These are phyloP conservation scores for Phoma sp. DNA, from an alignment of 2,329 filamentous ascomycete genomes.

Conservation along the genomic window DNA sequence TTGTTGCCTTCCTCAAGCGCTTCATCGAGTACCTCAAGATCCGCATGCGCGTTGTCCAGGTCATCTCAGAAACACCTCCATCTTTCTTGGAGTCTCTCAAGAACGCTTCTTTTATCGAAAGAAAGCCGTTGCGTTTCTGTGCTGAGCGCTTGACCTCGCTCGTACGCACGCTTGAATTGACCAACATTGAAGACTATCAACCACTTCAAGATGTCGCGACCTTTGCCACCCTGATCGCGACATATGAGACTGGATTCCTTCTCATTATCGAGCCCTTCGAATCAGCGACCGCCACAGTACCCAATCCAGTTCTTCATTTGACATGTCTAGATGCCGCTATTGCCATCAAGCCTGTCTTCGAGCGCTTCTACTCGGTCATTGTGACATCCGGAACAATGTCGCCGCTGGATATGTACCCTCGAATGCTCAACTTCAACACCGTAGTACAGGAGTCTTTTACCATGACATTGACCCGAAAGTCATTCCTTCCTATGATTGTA, in stretches of 20 bases:
- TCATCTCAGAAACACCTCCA: conserved; percentile 94
- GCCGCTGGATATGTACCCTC: conserved; percentile 97
- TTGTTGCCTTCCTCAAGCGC: conserved; percentile 89
- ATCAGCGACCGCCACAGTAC: conserved; percentile 91
- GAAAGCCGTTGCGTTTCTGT: conserved; percentile 92
- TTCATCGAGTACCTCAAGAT: conserved; percentile 99
- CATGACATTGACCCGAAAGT: conserved; percentile 91
- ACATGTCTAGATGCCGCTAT: conserved; percentile 97
- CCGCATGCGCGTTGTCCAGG: conserved; percentile 96
- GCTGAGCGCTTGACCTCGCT: conserved; percentile 93
- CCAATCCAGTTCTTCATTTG: conserved; percentile 96
- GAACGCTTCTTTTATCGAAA: conserved; percentile 96
- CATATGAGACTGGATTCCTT: conserved; percentile 94
- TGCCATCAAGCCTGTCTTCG: conserved; percentile 96
- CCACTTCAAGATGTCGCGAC: conserved; percentile 96
- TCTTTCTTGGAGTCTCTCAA: conserved; percentile 93
- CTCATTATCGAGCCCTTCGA: conserved; percentile 98
- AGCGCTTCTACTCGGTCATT: conserved; percentile 96
- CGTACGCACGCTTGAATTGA: conserved; percentile 91
- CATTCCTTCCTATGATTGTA: conserved; percentile 98
- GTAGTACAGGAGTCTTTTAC: conserved; percentile 96
- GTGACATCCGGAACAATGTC: conserved; percentile 98
- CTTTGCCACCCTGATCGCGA: conserved; percentile 93
- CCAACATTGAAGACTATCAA: conserved; percentile 97
- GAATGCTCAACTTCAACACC: conserved; percentile 92